Evolutionary conservation across 23 red algal species (phyloP), one percentile per base, ranked within the genome.

Genomic region (Gracilaria domingensis): DNA sequence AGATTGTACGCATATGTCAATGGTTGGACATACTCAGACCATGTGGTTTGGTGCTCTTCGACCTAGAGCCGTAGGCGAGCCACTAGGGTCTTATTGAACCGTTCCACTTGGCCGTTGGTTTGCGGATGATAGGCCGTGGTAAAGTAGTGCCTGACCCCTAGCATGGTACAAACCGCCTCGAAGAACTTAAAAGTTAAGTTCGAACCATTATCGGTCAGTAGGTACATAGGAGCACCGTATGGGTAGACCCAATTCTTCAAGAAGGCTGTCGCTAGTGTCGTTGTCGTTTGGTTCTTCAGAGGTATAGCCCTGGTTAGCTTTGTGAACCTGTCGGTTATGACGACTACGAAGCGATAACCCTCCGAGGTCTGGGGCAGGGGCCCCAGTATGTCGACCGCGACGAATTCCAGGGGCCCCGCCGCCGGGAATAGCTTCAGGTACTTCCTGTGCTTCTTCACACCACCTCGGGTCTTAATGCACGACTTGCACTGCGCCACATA

Each of bases 361-460:
- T 16, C 54, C 18, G 36, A 1, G 33, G 73, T 66, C 38, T 71
- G 11, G 88, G 77, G 18, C 48, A n/a, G 36, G 0, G 75, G 88
- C 1, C 77, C 60, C 0, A 72, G 7, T 24, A 92, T 72, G 79
- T 92, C 88, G 33, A 83, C 83, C 4, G 88, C 87, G 47, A 62
- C 32, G 25, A 37, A 82, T 73, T 91, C 55, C 40, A 90, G 40
- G 0, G 73, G 29, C 0, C 24, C 64, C 9, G 73, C 36, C 12
- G 75, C 53, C 12, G 70, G 72, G 26, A 90, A 60, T 45, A 90
- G 73, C 56, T 72, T 80, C 0, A 91, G 59, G 13, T 26, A 29
- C 53, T 71, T 59, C 75, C 17, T 28, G 30, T 58, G 1, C n/a
- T n/a, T n/a, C n/a, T n/a, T n/a, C n/a, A n/a, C n/a, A n/a, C n/a